phyloP scores from a whole-genome alignment of 2,329 filamentous ascomycete genomes.

The Fusarium odoratissimum region DNA sequence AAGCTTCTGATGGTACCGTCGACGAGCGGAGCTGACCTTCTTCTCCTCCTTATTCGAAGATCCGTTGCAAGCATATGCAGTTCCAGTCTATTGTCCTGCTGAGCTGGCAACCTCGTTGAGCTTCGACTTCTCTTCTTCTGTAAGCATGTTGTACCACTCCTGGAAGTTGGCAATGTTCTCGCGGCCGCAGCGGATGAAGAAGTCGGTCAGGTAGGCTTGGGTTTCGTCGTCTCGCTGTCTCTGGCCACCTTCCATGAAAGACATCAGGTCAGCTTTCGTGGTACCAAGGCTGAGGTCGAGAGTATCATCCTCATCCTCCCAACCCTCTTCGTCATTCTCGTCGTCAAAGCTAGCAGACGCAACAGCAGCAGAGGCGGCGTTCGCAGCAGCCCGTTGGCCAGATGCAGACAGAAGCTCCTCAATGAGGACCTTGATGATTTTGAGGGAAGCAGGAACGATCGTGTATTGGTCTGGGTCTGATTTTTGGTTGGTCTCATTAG shows the following conservation, averaged over 20 bases:
- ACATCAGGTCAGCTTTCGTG: conserved; percentile 83
- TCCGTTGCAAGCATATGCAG: not conserved
- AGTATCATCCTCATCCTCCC: conserved; percentile 86
- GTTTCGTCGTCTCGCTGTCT: conserved; percentile 90
- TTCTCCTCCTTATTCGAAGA: not conserved
- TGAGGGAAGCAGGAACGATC: conserved; percentile 85
- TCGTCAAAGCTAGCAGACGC: conserved; percentile 69
- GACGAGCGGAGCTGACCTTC: conserved; percentile 11
- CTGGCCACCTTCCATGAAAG: conserved; percentile 70
- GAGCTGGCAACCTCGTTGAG: conserved; percentile 62
- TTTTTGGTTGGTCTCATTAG: conserved; percentile 43
- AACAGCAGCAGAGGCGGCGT: conserved; percentile 71
- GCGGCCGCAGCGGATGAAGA: conserved; percentile 74
- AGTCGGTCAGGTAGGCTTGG: conserved; percentile 83
- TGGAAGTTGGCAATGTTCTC: conserved; percentile 68
- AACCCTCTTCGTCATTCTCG: conserved; percentile 82
- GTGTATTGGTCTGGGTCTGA: conserved; percentile 90
- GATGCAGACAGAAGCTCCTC: conserved; percentile 89
- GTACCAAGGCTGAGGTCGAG: conserved; percentile 79
- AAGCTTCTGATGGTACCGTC: conserved; percentile 14
- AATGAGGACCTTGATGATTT: conserved; percentile 95
- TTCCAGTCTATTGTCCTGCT: conserved; percentile 46
- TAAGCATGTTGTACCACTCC: conserved; percentile 66
- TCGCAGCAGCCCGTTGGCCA: conserved; percentile 69
- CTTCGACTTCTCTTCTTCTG: conserved; percentile 67